Base-by-base conservation (phyloP, 805 yeast species). In the Candida odintsovae region DNA sequence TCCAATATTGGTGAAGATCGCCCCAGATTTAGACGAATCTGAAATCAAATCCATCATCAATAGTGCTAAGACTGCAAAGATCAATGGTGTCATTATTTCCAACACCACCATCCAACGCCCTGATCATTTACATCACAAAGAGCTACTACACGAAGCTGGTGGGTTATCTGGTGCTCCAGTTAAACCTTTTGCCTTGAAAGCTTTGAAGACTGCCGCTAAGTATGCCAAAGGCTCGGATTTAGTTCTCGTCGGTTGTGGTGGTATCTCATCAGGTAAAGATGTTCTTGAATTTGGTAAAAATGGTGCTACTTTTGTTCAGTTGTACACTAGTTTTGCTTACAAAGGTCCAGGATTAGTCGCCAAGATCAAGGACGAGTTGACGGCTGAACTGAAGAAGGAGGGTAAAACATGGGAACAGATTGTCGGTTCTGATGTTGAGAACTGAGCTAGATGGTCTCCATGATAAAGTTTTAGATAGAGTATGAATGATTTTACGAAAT, bases 81-180 rank as follows among this genome's bases (percentile, higher is more conserved):
- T 92, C 41, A 97, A 92, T 64, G 98, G 98, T 37, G 88, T 92
- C 51, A 86, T 92, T 53, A 81, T 92, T 46, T 86, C 96, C 41
- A 92, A 92, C 68, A 92, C 98, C 20, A 92, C 98, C 0, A 78
- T 90, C 50, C 83, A 83, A 59, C 80, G 98, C 62, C 97, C 97
- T 11, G 69, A 70, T 1, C 54, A 62, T 4, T 70, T 90, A 57
- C 70, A 75, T 38, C 78, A 90, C 8, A 51, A 66, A 19, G 66
- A 70, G 19, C 64, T 65, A 22, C 65, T 83, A 36, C 50, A 64
- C 29, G 86, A 90, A 65, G 67, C 81, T 3, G 98, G 98, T 49
- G 98, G 98, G 1, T 76, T 92, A 36, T 86, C 96, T 0, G 98
- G 98, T n/a, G 77, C 77, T 48, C 98, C 98, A 16, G 72, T 92